Percentiles rank a stretch among this genome's conserved stretches.
Conservation (phyloP, 2,329 filamentous ascomycete genomes). For the Seiridium cupressi region DNA sequence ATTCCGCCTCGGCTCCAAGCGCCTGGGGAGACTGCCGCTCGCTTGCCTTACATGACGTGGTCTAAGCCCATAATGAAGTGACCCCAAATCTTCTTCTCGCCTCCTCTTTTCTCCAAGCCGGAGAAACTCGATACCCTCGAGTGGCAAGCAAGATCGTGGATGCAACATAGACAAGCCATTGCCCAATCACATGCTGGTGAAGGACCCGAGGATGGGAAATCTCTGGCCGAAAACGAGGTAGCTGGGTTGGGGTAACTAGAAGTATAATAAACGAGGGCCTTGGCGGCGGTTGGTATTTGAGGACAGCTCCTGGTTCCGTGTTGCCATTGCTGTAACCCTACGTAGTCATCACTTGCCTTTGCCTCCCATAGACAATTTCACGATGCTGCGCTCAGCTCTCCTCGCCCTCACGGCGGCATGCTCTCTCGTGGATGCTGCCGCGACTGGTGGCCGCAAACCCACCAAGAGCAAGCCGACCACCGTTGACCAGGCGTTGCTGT, state of each 20-base stretch:
- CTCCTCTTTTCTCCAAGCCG: slow-evolving; percentile 1
- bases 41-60: neutral
- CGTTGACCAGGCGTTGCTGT: slow-evolving; percentile 24
- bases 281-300: neutral
- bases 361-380: neutral
- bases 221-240: neutral
- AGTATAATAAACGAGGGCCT: neutral
- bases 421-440: neutral
- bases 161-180: neutral
- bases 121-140: neutral
- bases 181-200: neutral
- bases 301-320: neutral
- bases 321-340: too few species aligned
- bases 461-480: neutral
- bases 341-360: too few species aligned
- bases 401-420: neutral
- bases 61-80: neutral
- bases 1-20: neutral
- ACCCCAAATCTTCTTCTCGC: neutral
- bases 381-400: neutral
- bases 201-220: neutral
- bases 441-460: neutral
- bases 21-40: neutral
- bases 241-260: neutral
- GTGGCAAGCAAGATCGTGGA: neutral